Base-by-base conservation (phyloP, 306 rosid genomes). In the Prunus kanzakura region DNA sequence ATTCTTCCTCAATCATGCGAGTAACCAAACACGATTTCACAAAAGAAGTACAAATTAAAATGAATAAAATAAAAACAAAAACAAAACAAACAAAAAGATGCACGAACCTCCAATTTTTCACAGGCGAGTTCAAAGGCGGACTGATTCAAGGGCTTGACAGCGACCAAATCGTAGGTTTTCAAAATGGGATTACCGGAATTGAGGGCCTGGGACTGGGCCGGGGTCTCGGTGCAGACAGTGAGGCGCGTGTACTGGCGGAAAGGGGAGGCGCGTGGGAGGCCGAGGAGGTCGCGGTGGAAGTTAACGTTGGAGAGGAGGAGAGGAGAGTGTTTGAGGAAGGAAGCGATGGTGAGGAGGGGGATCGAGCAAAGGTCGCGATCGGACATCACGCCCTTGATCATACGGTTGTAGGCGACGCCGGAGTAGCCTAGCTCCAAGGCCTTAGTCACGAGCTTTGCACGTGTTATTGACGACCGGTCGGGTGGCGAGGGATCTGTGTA, bases 161-260 rank as follows among this genome's bases (percentile, higher is more conserved):
- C 88, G 49, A 92, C 91, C 85, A 95, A 69, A 84, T 92, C 93
- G 71, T 92, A 90, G 68, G 96, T 88, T 80, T 92, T 92, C 85
- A 95, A 81, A 75, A 95, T 70, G 3, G 94, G 97, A 79, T 95
- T 92, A 3, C 90, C 96, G 1, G 89, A 84, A 79, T 90, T 90
- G 20, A 95, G 88, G 4, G 91, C 86, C 58, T 82, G 89, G 14
- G 85, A 85, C 76, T 86, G 91, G 10, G 76, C 49, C 1, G 71
- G 4, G 74, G n/a, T 79, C 10, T 90, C 90, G 19, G 76, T 81
- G 80, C 76, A 80, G 67, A 95, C 87, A 29, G 97, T 95, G 56
- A 95, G 90, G 58, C 97, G 96, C 32, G 92, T 92, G 88, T 92
- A 94, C 83, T 94, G 96, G 11, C 90, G 96, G 82, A 94, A 94